These are phyloP conservation scores for Cladophialophora immunda DNA, from an alignment of 2,329 filamentous ascomycete species.

Conservation along the genomic window DNA sequence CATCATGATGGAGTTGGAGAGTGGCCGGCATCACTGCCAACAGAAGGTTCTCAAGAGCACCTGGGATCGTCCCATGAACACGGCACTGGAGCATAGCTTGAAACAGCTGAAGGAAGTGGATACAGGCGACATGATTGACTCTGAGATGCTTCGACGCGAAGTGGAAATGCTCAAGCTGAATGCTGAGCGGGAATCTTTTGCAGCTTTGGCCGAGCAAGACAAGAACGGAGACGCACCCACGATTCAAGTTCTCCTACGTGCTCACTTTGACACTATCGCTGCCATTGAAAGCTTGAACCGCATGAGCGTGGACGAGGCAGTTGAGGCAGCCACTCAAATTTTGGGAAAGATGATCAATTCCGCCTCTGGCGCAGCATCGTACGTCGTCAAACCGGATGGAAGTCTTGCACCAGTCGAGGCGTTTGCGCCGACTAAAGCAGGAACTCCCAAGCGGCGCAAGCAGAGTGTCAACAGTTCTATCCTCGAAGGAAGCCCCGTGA, in stretches of 20 bases:
- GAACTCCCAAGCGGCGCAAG: constrained; percentile 79
- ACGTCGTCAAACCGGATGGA: constrained; percentile 91
- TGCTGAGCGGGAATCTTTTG: constrained; percentile 80
- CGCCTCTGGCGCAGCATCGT: constrained; percentile 76
- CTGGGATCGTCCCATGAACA: constrained; percentile 89
- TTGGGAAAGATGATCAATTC: constrained; percentile 80
- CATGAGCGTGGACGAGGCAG: constrained; percentile 84
- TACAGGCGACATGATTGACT: constrained; percentile 70
- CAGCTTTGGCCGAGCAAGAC: constrained; percentile 82
- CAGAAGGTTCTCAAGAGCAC: constrained; percentile 80
- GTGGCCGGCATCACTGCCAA: constrained; percentile 88
- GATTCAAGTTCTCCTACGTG: constrained; percentile 83
- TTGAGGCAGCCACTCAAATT: constrained; percentile 78
- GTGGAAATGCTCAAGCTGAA: constrained; percentile 84
- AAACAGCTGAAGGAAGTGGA: constrained; percentile 79
- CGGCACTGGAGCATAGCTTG: constrained; percentile 84
- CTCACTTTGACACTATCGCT: constrained; percentile 90
- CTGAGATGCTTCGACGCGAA: constrained; percentile 78
- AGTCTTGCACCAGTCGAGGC: constrained; percentile 63
- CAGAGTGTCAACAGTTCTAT: constrained; percentile 44
- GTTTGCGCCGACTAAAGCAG: constrained; percentile 74
- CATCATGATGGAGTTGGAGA: constrained; percentile 86
- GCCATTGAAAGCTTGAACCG: constrained; percentile 81
- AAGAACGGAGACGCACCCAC: constrained; percentile 78
- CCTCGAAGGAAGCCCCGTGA: constrained; percentile 57